A percentile compares a stretch with the other conserved stretches of the same genome.
Evolutionary conservation across 129 eudicot genomes (phyloP).

Genomic region (Flaveria bidentis): DNA sequence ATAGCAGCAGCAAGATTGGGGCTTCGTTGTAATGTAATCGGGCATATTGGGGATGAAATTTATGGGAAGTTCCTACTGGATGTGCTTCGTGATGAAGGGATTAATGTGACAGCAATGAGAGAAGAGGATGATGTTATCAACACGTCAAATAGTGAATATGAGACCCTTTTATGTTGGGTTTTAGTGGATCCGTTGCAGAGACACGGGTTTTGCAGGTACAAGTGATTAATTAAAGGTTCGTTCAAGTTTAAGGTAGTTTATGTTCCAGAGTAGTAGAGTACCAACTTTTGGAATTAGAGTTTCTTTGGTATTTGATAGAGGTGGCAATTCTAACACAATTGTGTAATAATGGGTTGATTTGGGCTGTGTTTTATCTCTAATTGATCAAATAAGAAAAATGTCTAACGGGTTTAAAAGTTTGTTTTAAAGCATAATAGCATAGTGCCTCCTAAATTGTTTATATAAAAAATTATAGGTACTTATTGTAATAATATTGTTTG

Average conservation of each 20-base stretch:
- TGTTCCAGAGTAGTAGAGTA: neutral
- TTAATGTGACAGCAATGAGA: conserved; percentile 59
- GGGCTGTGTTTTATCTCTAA: neutral
- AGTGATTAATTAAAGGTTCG: conserved; percentile 33
- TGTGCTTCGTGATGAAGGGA: conserved; percentile 78
- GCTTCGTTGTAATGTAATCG: conserved; percentile 62
- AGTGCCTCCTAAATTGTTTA: neutral
- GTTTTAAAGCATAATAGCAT: neutral
- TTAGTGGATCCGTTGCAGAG: conserved; percentile 86
- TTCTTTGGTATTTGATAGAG: neutral
- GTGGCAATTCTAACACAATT: neutral
- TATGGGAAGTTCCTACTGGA: conserved; percentile 78
- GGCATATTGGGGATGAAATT: conserved; percentile 91
- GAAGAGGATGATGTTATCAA: conserved; percentile 42
- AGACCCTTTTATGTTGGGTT: conserved; percentile 96
- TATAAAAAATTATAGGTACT: too few relatives aligned
- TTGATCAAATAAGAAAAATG: neutral
- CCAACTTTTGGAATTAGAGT: conserved; percentile 4
- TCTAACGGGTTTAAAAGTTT: neutral
- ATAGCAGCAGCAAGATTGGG: conserved; percentile 98
- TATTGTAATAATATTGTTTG: too few relatives aligned
- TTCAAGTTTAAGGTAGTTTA: conserved; percentile 26
- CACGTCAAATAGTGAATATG: conserved; percentile 38
- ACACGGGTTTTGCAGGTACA: conserved; percentile 96
- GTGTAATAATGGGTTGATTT: neutral